Evolutionary conservation across 2,329 filamentous ascomycete genomes (phyloP).

Genomic region (Aaosphaeria pasadenensis): DNA sequence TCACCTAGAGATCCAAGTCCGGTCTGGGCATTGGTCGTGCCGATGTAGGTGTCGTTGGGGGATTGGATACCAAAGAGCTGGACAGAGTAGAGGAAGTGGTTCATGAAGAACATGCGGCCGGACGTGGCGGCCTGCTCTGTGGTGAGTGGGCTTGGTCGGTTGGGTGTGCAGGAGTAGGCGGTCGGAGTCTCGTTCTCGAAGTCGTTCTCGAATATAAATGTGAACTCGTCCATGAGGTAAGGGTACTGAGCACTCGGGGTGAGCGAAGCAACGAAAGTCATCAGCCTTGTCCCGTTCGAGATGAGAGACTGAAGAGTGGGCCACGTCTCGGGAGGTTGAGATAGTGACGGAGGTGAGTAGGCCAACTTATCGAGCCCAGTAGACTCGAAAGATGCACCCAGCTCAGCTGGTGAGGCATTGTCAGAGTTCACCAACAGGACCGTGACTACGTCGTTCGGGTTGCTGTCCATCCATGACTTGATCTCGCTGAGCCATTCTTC

Average conservation of each 20-base stretch:
- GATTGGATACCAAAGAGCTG: slow-evolving; percentile 41
- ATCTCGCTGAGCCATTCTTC: slow-evolving; percentile 62
- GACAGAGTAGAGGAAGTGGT: slow-evolving; percentile 71
- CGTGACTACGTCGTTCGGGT: slow-evolving; percentile 74
- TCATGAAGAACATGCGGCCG: slow-evolving; percentile 68
- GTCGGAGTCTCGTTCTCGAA: slow-evolving; percentile 61
- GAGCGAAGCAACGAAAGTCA: slow-evolving; percentile 64
- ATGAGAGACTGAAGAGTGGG: slow-evolving; percentile 72
- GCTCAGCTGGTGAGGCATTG: slow-evolving; percentile 52
- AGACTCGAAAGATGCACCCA: slow-evolving; percentile 46
- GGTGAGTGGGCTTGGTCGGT: slow-evolving; percentile 58
- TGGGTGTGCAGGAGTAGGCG: slow-evolving; percentile 70
- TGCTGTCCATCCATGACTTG: slow-evolving; percentile 65
- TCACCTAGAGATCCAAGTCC: slow-evolving; percentile 54
- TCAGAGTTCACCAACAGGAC: slow-evolving; percentile 71
- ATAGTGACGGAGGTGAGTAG: slow-evolving; percentile 39
- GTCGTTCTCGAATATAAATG: slow-evolving; percentile 68
- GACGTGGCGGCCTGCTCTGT: slow-evolving; percentile 52
- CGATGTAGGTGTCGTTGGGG: slow-evolving; percentile 50
- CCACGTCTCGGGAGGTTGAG: slow-evolving; percentile 59
- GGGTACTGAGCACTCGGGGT: slow-evolving; percentile 40
- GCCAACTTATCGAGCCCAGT: slow-evolving; percentile 61
- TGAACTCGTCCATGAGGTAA: slow-evolving; percentile 63
- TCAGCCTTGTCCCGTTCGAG: slow-evolving; percentile 59
- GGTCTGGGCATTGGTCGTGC: slow-evolving; percentile 63